Evolutionary conservation across 2,329 filamentous ascomycete genomes (phyloP).

Genomic region (Boeremia lycopersici): DNA sequence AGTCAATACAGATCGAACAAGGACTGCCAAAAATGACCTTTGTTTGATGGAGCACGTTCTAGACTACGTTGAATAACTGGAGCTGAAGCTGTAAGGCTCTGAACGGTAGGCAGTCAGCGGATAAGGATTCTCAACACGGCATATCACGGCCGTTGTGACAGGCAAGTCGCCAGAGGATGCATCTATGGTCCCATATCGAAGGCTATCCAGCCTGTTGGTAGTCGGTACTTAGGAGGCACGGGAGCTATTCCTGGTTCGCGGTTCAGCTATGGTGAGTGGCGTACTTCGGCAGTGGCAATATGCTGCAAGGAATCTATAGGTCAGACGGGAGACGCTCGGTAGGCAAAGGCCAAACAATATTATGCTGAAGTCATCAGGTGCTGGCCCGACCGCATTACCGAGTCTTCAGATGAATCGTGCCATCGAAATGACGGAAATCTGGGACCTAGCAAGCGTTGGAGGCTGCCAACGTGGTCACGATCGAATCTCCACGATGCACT

Average conservation of each 20-base stretch:
- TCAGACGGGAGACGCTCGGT: neutral
- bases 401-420: neutral
- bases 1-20: neutral
- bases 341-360: neutral
- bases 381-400: neutral
- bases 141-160: neutral
- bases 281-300: neutral
- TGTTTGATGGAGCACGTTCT: neutral
- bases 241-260: neutral
- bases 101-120: neutral
- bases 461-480: neutral
- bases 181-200: no score
- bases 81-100: constrained; percentile 2
- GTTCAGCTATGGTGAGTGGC: neutral
- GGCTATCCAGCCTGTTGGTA: neutral
- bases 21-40: neutral
- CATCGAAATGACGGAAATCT: neutral
- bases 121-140: neutral
- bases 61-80: neutral
- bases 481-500: neutral
- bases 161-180: neutral
- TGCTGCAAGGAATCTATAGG: neutral
- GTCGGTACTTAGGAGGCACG: neutral
- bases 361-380: neutral
- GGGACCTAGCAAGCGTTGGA: neutral